These are phyloP conservation scores for Ganoderma lingzhi DNA, from an alignment of 1,284 basidiomycete species.

Conservation along the genomic window DNA sequence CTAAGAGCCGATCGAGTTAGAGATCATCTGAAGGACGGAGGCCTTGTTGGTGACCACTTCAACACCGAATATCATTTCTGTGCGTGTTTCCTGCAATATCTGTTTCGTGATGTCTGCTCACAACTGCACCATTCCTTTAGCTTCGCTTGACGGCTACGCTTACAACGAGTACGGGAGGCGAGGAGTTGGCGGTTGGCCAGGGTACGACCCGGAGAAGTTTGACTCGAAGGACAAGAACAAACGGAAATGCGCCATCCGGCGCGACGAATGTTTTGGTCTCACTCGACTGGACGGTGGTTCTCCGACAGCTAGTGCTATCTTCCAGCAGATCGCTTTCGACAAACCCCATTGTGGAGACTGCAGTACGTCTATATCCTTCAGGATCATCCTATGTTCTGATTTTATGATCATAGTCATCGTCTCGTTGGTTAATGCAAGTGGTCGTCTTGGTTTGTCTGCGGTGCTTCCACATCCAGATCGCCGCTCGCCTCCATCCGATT, in stretches of 20 bases:
- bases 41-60: conserved; percentile 27
- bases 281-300: conserved; percentile 16
- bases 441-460: conserved; percentile 51
- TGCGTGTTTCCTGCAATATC: conserved; percentile 18
- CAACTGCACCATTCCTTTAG: conserved; percentile 22
- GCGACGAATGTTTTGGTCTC: conserved; percentile 36
- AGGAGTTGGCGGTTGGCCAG: conserved; percentile 29
- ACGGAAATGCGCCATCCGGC: conserved; percentile 34
- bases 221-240: background rate
- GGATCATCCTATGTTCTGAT: background rate
- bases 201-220: conserved; percentile 17
- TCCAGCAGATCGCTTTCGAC: conserved; percentile 56
- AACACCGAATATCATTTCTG: conserved; percentile 40
- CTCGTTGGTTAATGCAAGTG: conserved; percentile 53
- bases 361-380: conserved; percentile 43
- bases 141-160: conserved; percentile 41
- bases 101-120: background rate
- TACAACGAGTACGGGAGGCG: conserved; percentile 34
- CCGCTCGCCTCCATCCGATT: conserved; percentile 25
- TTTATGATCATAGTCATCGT: conserved; percentile 46
- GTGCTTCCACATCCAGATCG: conserved; percentile 49
- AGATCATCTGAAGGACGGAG: conserved; percentile 29
- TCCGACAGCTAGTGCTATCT: conserved; percentile 43
- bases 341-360: conserved; percentile 56
- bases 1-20: conserved; percentile 33